These are phyloP conservation scores for Chrysoporthe austroafricana DNA, from an alignment of 2,329 filamentous ascomycete genomes.

Conservation along the genomic window DNA sequence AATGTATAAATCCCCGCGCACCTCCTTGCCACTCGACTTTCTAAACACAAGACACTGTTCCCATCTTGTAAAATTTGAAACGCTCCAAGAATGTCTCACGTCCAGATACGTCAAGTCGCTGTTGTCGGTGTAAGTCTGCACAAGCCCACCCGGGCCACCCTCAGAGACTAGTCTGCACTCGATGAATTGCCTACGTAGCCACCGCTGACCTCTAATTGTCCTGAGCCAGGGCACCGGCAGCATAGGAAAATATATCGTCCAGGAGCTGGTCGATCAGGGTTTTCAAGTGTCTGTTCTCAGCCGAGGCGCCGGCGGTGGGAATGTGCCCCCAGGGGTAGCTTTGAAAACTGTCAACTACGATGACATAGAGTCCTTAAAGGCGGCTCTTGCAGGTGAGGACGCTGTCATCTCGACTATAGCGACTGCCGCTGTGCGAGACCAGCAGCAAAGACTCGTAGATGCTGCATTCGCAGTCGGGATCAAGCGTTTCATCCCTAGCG, in stretches of 20 bases:
- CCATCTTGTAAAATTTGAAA: neutral
- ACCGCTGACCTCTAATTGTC: neutral
- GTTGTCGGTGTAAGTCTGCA: conserved; percentile 40
- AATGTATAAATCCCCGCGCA: no score
- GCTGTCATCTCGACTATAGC: conserved; percentile 57
- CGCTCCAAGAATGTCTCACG: conserved; percentile 18
- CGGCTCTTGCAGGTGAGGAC: conserved; percentile 57
- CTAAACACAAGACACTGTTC: no score
- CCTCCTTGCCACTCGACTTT: no score
- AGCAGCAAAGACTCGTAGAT: conserved; percentile 56
- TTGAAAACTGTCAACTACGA: conserved; percentile 53
- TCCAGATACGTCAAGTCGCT: conserved; percentile 38
- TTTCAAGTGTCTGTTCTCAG: conserved; percentile 58
- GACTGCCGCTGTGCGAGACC: conserved; percentile 41
- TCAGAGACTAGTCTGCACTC: neutral
- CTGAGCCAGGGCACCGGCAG: conserved; percentile 38
- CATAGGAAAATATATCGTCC: conserved; percentile 38
- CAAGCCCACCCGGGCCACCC: neutral
- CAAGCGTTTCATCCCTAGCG: conserved; percentile 60
- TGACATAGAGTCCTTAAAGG: conserved; percentile 46
- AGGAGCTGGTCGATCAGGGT: conserved; percentile 38
- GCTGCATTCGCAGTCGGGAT: conserved; percentile 60
- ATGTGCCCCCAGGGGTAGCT: conserved; percentile 42
- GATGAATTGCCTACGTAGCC: neutral
- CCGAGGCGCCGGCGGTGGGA: conserved; percentile 46